Evolutionary conservation across 2,329 filamentous ascomycete genomes (phyloP).

Genomic region (Pseudogymnoascus sp.): DNA sequence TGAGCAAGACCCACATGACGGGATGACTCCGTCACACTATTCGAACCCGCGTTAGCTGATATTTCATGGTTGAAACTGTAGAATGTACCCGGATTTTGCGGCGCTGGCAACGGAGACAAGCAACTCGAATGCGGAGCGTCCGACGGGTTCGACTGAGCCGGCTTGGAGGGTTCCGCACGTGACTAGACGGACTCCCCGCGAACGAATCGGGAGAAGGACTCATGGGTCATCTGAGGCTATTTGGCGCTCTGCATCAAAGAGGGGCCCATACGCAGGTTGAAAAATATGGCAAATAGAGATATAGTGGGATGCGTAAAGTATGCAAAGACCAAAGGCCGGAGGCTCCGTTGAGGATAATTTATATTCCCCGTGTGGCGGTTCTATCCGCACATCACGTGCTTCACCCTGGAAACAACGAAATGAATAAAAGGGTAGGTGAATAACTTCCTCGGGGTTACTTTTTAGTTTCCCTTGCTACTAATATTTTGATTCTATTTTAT

Average conservation of each 20-base stretch:
- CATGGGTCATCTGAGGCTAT: neutral
- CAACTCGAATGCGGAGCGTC: slow-evolving; percentile 14
- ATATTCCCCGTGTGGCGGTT: neutral
- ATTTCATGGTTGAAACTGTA: neutral
- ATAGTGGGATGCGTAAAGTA: neutral
- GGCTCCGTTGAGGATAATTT: neutral
- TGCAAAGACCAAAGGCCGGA: neutral
- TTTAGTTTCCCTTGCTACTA: neutral
- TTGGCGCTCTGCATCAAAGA: neutral
- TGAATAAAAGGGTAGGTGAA: neutral
- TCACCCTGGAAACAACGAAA: neutral
- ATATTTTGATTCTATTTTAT: neutral
- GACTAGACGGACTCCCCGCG: neutral
- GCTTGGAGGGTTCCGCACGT: neutral
- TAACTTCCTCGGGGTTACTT: neutral
- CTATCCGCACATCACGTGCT: neutral
- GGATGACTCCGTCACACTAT: slow-evolving; percentile 40
- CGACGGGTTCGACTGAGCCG: neutral
- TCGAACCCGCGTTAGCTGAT: neutral
- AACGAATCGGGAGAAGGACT: neutral
- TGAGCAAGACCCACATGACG: slow-evolving; percentile 38
- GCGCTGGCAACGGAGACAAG: slow-evolving; percentile 36
- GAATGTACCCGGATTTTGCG: slow-evolving; percentile 42
- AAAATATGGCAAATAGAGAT: neutral
- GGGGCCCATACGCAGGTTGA: too few species aligned